Base-by-base conservation (phyloP, 805 yeast genomes). In the Wickerhamiella spandovensis region DNA sequence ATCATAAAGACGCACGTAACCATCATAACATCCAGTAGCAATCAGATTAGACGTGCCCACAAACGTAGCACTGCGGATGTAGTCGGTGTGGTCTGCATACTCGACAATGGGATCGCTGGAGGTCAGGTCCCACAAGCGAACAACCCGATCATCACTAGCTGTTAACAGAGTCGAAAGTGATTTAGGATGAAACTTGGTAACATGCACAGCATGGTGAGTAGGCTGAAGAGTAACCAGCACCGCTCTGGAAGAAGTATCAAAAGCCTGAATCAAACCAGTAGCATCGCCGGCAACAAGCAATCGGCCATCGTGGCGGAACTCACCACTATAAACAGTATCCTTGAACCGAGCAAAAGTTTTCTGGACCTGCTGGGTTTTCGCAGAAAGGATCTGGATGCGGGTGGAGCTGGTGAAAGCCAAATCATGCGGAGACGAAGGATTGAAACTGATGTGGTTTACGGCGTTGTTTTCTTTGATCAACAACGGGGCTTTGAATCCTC, bases 1-100 rank as follows among this genome's bases (percentile, higher is more conserved):
- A 68, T 90, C 98, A 61, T 82, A 90, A 5, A 92, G 65, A 56
- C 97, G 73, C 4, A 90, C 82, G 23, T 71, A 65, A 9, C 96
- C 95, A 66, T 92, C 98, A 63, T 92, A 92, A 61, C 94, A 88
- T 48, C 97, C 98, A 1, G 96, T 86, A 15, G 83, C 82, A n/a
- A 92, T 70, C 54, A 89, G 70, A 61, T 84, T 84, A 25, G 87
- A 81, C 3, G 75, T 69, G 2, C 90, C 90, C 37, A 89, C 75
- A 64, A 86, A 86, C 51, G 73, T 73, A 5, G 85, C 94, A 5
- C 90, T 72, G 58, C 98, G 76, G 37, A 92, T 81, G 64, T 92
- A 92, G 68, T 92, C 98, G 30, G 78, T 76, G 63, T 92, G 97
- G 24, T 55, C 57, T 23, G 73, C 76, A 53, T 86, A 81, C 53